These are phyloP conservation scores for Nigrospora sphaerica DNA, from an alignment of 2,329 filamentous ascomycete species.

Conservation along the genomic window DNA sequence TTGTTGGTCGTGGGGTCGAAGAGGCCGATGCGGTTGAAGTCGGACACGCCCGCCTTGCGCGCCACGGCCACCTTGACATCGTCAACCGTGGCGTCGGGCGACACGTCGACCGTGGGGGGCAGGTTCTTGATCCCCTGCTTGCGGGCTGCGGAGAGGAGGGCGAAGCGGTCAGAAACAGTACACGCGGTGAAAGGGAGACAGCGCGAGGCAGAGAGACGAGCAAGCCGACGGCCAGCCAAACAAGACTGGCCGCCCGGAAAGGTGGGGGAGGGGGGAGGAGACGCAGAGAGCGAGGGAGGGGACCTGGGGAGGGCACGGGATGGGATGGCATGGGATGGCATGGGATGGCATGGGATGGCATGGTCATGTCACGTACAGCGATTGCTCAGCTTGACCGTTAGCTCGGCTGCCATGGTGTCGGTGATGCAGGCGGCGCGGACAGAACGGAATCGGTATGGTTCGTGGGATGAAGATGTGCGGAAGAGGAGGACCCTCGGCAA, in stretches of 20 bases:
- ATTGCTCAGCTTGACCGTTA: conserved; percentile 1
- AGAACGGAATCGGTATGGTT: too few relatives aligned
- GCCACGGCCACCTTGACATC: conserved; percentile 52
- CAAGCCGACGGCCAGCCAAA: too few relatives aligned
- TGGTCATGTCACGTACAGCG: background rate
- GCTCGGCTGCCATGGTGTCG: conserved; percentile 1
- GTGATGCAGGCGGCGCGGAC: too few relatives aligned
- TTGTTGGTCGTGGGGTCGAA: conserved; percentile 55
- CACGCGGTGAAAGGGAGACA: too few relatives aligned
- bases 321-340: background rate
- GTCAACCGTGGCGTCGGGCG: conserved; percentile 47
- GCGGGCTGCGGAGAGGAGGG: conserved; percentile 24
- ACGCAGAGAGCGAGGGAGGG: too few relatives aligned
- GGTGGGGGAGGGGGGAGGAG: too few relatives aligned
- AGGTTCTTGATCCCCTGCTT: conserved; percentile 47
- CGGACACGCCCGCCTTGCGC: conserved; percentile 39
- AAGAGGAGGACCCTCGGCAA: too few relatives aligned
- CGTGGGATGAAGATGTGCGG: too few relatives aligned
- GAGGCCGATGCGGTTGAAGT: conserved; percentile 56
- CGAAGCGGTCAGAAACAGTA: too few relatives aligned
- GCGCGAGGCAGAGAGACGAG: too few relatives aligned
- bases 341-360: background rate
- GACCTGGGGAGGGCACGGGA: too few relatives aligned
- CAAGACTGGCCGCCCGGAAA: too few relatives aligned
- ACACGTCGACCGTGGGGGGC: conserved; percentile 42